Evolutionary conservation across 2,329 filamentous ascomycete species (phyloP).

Genomic region (Taxawa tesnikishii): DNA sequence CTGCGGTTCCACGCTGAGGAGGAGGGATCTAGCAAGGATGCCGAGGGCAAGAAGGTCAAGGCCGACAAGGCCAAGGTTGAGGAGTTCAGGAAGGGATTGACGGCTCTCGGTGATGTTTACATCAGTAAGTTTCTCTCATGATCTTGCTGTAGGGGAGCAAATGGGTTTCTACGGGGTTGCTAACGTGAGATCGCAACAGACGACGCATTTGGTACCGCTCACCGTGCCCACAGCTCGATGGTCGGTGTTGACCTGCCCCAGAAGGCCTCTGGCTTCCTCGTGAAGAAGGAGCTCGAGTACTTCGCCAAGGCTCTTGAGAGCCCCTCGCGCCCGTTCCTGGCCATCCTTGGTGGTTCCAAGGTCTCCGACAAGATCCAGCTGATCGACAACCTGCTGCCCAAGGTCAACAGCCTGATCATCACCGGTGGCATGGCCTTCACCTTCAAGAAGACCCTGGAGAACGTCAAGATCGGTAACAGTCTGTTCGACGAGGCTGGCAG

Average conservation of each 20-base stretch:
- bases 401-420: conserved; percentile 94
- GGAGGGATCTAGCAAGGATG: conserved; percentile 91
- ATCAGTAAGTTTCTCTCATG: conserved; percentile 56
- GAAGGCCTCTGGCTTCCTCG: conserved; percentile 94
- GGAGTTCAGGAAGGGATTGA: conserved; percentile 89
- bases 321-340: conserved; percentile 90
- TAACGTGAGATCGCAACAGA: too few species aligned
- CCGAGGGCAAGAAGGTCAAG: conserved; percentile 93
- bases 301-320: conserved; percentile 93
- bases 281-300: conserved; percentile 99
- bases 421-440: conserved; percentile 99
- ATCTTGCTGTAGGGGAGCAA: too few species aligned
- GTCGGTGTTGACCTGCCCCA: conserved; percentile 91
- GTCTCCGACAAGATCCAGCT: conserved; percentile 99
- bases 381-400: conserved; percentile 96
- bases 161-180: too few species aligned
- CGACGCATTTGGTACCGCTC: conserved; percentile 95
- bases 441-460: conserved; percentile 97
- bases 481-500: conserved; percentile 89
- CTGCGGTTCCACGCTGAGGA: conserved; percentile 97
- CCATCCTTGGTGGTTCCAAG: conserved; percentile 96
- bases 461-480: conserved; percentile 76
- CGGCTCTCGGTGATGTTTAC: conserved; percentile 87
- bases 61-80: conserved; percentile 87
- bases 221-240: conserved; percentile 99